phyloP scores from a whole-genome alignment of 768 basidiomycete genomes.

The Termitomyces titanicus region DNA sequence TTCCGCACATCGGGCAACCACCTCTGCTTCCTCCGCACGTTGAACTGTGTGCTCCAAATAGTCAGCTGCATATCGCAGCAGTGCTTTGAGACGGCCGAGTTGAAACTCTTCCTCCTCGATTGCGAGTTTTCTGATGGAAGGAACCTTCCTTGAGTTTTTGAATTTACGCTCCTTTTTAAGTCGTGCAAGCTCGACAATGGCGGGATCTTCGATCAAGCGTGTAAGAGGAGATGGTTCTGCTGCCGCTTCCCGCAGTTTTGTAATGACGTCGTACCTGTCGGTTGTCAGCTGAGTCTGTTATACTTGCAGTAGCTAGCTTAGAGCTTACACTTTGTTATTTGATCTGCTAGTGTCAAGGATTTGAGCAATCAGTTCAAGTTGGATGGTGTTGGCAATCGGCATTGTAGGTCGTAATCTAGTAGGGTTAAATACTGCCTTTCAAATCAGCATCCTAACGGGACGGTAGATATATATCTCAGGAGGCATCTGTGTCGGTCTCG shows the following conservation, averaged over 20 bases:
- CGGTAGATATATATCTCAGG: neutral
- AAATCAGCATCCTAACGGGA: neutral
- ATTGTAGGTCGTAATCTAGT: neutral
- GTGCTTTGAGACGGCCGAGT: slow-evolving; percentile 48
- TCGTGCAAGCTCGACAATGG: slow-evolving; percentile 31
- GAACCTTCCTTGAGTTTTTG: slow-evolving; percentile 32
- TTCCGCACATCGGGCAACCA: slow-evolving; percentile 52
- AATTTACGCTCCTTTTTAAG: slow-evolving; percentile 26
- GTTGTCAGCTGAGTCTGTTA: neutral
- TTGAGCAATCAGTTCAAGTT: neutral
- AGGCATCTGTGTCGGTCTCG: too few species aligned
- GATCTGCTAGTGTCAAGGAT: neutral
- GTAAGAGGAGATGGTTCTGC: slow-evolving; percentile 42
- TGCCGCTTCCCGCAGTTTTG: slow-evolving; percentile 40
- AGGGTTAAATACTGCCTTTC: neutral
- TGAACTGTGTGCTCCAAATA: slow-evolving; percentile 55
- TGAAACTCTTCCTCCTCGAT: slow-evolving; percentile 54
- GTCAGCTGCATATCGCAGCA: slow-evolving; percentile 48
- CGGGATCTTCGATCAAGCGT: slow-evolving; percentile 42
- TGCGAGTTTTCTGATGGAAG: slow-evolving; percentile 38
- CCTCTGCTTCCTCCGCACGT: slow-evolving; percentile 47
- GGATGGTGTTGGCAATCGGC: neutral
- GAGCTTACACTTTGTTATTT: neutral
- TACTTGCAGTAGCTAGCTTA: neutral
- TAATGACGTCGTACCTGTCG: slow-evolving; percentile 26